Conservation (phyloP, 495 filamentous ascomycete genomes). For the Penicillium psychrofluorescens region DNA sequence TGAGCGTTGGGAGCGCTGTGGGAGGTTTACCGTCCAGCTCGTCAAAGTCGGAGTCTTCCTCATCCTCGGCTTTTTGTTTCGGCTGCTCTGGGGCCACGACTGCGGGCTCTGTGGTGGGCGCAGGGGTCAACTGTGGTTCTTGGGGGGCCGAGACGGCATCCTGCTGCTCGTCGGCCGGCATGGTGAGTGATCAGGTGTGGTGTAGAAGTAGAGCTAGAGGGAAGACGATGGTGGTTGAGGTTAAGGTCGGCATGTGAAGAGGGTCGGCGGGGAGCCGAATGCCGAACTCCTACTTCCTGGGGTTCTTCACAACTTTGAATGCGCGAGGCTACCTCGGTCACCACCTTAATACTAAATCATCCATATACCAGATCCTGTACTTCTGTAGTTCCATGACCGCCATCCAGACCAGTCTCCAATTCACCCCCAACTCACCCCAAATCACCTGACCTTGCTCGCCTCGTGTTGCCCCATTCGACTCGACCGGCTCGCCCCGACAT, state of each 20-base stretch:
- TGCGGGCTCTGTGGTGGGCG: too few species aligned
- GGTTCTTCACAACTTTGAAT: too few species aligned
- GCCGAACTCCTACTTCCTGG: constrained; percentile 7
- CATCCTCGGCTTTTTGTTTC: constrained; percentile 17
- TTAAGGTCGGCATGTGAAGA: constrained; percentile 15
- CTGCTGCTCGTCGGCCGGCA: background rate
- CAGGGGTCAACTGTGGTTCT: too few species aligned
- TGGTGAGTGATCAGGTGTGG: background rate
- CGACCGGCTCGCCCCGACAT: constrained; percentile 12
- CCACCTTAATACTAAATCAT: too few species aligned
- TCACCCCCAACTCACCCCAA: too few species aligned
- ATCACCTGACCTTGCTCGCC: too few species aligned
- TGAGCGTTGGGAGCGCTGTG: background rate
- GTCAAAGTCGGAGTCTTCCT: constrained; percentile 63
- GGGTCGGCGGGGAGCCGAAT: constrained; percentile 20
- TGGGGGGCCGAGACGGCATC: too few species aligned
- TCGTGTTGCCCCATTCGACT: background rate
- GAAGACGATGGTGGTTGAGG: background rate
- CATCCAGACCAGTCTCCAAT: too few species aligned
- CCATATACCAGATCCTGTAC: too few species aligned
- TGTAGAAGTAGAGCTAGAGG: background rate
- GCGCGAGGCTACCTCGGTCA: too few species aligned
- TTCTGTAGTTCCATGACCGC: too few species aligned
- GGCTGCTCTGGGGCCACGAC: background rate
- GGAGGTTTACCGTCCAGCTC: constrained; percentile 70